Percentiles rank a stretch among this genome's conserved stretches.
Conservation (phyloP, 192 early-diverging fungal genomes). For the Backusella sp. region DNA sequence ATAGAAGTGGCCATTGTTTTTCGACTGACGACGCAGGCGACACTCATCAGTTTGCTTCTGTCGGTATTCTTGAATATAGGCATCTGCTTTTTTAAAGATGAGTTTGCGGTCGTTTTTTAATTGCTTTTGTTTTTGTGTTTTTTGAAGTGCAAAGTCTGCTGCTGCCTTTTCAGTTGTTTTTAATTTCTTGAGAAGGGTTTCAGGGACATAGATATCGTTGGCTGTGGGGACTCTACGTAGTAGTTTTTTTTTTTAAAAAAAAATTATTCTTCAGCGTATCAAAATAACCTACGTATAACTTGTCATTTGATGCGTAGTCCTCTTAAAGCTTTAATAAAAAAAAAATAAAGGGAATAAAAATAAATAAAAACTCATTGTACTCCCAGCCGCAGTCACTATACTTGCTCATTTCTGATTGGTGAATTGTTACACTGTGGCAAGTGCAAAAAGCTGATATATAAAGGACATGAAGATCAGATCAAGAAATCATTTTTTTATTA, state of each 20-base stretch:
- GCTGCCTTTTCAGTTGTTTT: conserved; percentile 70
- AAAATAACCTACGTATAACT: conserved; percentile 12
- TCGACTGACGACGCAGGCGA: conserved; percentile 90
- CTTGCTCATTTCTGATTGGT: not conserved
- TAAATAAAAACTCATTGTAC: not conserved
- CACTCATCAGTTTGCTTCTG: conserved; percentile 86
- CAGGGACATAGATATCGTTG: conserved; percentile 74
- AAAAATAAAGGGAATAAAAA: not conserved
- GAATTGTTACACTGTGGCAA: not conserved
- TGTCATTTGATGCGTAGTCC: not conserved
- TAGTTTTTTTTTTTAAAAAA: not conserved
- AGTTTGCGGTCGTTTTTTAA: conserved; percentile 76
- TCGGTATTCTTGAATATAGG: conserved; percentile 98
- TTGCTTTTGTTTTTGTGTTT: conserved; percentile 51
- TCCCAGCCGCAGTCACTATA: not conserved
- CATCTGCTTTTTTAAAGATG: conserved; percentile 99
- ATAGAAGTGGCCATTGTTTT: conserved; percentile 86
- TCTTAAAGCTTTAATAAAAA: not conserved
- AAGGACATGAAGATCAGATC: not conserved
- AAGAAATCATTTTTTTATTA: not conserved
- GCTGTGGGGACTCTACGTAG: conserved; percentile 48
- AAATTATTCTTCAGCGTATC: not conserved
- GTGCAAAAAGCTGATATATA: not conserved
- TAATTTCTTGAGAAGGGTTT: conserved; percentile 82
- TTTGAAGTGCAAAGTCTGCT: conserved; percentile 52